Evolutionary conservation across 768 basidiomycete genomes (phyloP), one percentile per base, ranked within the genome.

Genomic region (Hortiboletus flavorubellus): DNA sequence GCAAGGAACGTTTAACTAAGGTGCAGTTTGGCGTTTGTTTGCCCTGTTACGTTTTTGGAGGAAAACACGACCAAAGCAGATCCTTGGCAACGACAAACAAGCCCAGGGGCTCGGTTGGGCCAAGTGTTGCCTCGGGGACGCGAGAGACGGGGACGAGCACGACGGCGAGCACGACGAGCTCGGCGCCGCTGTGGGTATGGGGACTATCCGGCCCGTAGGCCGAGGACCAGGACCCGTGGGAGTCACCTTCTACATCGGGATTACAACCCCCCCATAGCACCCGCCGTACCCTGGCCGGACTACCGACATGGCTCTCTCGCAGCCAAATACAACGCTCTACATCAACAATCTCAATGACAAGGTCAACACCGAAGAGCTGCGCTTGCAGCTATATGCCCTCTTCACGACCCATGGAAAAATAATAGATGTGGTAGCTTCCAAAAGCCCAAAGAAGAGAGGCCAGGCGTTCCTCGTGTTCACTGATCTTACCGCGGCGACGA

Each of bases 381-480:
- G 85, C 45, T 73, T 75, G 10, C 89, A 93, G 74, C 79, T 98
- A 2, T 92, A 85, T 67, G 86, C 87, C 29, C 82, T 98, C 46
- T 98, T 98, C 77, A 87, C 89, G 8, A 90, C 94, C 42, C 91
- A 97, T 74, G 96, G 96, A 69, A 89, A 86, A 69, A 78, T 98
- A 54, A 83, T 98, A 76, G 96, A 98, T 70, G 85, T 98, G 55
- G 82, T 98, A 54, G 94, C 95, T 23, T 85, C 88, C 26, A 94
- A 96, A 72, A 83, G 79, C 68, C 75, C 82, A 55, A 89, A 86
- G 72, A 92, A 91, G 86, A 83, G 87, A 60, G 95, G 94, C 21
- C 94, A 97, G 73, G 96, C 96, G 2, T 98, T 97, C 73, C 86
- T 98, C 66, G 93, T 96, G 64, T 98, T 97, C 74, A 81, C 84